A percentile compares a stretch with the other conserved stretches of the same genome.
These are phyloP conservation scores for Fusarium ambrosium DNA, from an alignment of 2,329 filamentous ascomycete species.

Conservation along the genomic window DNA sequence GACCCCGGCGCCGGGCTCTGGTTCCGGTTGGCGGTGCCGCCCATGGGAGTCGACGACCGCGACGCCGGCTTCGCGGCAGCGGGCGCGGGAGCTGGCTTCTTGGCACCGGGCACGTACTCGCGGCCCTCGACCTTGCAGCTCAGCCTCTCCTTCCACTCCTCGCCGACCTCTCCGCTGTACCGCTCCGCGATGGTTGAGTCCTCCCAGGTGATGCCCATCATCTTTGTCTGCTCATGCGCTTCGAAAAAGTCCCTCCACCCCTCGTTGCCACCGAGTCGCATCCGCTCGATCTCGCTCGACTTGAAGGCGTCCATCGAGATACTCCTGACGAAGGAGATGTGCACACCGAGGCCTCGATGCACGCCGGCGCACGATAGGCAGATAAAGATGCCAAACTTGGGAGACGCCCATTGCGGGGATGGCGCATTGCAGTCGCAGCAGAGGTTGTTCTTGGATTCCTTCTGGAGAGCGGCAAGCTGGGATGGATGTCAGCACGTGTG, in stretches of 20 bases:
- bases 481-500: conserved; percentile 28
- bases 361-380: conserved; percentile 96
- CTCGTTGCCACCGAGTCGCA: conserved; percentile 92
- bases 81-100: conserved; percentile 57
- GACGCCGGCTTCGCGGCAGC: conserved; percentile 51
- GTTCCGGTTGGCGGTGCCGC: conserved; percentile 55
- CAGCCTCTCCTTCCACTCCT: conserved; percentile 94
- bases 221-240: conserved; percentile 73
- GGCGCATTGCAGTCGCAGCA: conserved; percentile 97
- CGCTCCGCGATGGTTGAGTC: conserved; percentile 90
- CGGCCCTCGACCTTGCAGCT: conserved; percentile 88
- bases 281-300: conserved; percentile 88
- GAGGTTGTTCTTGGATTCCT: conserved; percentile 86
- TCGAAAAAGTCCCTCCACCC: conserved; percentile 92
- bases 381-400: conserved; percentile 99
- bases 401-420: conserved; percentile 96
- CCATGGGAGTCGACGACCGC: conserved; percentile 58
- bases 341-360: conserved; percentile 93
- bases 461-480: conserved; percentile 91
- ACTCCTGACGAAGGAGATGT: conserved; percentile 97
- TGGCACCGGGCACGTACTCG: conserved; percentile 84
- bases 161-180: conserved; percentile 89
- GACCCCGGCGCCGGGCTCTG: conserved; percentile 54
- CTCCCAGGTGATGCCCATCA: conserved; percentile 81
- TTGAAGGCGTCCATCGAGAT: conserved; percentile 99